A percentile compares a stretch with the other conserved stretches of the same genome.
Conservation (phyloP, 257 asterid species). For the Parsonsia alboflavescens region DNA sequence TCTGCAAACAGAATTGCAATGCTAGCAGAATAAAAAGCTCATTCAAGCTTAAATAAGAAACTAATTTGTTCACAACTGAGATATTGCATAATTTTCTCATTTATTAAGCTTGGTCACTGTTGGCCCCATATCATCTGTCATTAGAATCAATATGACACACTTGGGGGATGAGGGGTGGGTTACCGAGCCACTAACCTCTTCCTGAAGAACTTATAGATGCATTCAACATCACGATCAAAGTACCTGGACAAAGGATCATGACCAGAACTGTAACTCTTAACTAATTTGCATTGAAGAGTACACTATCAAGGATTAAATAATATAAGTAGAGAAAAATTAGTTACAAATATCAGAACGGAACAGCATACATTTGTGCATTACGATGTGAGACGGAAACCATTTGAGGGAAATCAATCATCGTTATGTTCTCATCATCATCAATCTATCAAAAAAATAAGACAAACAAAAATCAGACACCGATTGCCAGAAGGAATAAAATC, state of each 20-base stretch:
- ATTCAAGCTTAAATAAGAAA: neutral
- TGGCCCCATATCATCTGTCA: neutral
- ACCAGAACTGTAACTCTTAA: neutral
- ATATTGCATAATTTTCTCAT: neutral
- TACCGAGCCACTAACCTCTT: constrained; percentile 50
- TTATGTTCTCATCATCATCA: constrained; percentile 89
- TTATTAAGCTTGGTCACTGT: neutral
- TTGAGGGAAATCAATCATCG: constrained; percentile 94
- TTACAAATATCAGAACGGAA: constrained; percentile 2
- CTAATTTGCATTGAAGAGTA: neutral
- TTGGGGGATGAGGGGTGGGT: neutral
- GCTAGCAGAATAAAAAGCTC: neutral
- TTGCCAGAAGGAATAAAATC: neutral
- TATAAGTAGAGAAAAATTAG: neutral
- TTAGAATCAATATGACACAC: neutral
- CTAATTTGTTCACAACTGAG: neutral
- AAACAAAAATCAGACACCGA: neutral
- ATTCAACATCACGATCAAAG: constrained; percentile 85
- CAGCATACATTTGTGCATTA: constrained; percentile 74
- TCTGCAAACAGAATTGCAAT: neutral
- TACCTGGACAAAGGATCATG: constrained; percentile 47
- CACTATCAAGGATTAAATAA: neutral
- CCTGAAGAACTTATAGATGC: constrained; percentile 81
- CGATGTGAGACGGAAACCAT: constrained; percentile 95
- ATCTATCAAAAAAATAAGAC: constrained; percentile 37